phyloP scores from a whole-genome alignment of 768 basidiomycete genomes.

The Podaxis mareebaensis region DNA sequence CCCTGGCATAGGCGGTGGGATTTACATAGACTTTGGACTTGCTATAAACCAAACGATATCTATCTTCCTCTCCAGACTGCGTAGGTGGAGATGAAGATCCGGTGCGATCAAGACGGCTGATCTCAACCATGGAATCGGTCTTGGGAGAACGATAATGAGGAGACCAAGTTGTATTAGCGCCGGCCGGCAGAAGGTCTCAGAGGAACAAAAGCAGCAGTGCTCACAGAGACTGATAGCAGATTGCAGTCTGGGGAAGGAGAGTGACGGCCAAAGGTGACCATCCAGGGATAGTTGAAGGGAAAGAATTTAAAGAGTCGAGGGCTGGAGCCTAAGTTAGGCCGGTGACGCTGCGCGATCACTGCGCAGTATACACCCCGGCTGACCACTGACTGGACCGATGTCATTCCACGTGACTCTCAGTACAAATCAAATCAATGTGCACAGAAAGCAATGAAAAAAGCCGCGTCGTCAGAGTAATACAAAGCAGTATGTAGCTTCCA shows the following conservation, averaged over 20 bases:
- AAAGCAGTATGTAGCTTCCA: slow-evolving; percentile 13
- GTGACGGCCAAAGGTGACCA: slow-evolving; percentile 15
- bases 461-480: slow-evolving; percentile 6
- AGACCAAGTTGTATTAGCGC: not conserved
- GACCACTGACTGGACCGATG: not conserved
- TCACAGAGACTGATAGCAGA: slow-evolving; percentile 32
- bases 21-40: slow-evolving; percentile 97
- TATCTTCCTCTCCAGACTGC: slow-evolving; percentile 49
- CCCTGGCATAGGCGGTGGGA: slow-evolving; percentile 87
- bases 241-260: slow-evolving; percentile 25
- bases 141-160: slow-evolving; percentile 19
- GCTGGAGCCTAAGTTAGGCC: not conserved
- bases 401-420: slow-evolving; percentile 14
- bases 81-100: slow-evolving; percentile 21
- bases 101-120: slow-evolving; percentile 45
- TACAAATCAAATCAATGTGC: not conserved
- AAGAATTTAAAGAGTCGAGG: no score
- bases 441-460: slow-evolving; percentile 3
- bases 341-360: slow-evolving; percentile 9
- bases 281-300: not conserved
- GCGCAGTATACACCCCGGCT: not conserved
- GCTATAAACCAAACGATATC: slow-evolving; percentile 78
- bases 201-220: slow-evolving; percentile 10
- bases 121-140: slow-evolving; percentile 77
- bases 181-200: not conserved